Evolutionary conservation across 2,329 filamentous ascomycete genomes (phyloP).

Genomic region (Aspergillus floridensis): DNA sequence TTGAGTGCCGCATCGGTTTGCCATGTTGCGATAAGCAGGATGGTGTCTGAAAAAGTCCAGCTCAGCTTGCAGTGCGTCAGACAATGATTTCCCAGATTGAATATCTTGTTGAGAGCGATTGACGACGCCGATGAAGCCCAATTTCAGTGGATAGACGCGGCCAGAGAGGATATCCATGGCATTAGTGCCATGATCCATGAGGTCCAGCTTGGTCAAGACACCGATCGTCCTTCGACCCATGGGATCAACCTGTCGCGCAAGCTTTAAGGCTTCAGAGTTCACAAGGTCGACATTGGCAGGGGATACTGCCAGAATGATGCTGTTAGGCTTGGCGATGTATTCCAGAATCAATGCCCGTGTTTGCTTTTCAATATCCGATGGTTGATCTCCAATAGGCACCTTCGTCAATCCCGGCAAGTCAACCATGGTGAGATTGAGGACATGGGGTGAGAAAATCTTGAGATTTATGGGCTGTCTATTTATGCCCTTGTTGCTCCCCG

Average conservation of each 20-base stretch:
- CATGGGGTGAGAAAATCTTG: constrained; percentile 96
- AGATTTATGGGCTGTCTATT: constrained; percentile 96
- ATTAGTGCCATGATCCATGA: constrained; percentile 99
- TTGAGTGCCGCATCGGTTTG: constrained; percentile 86
- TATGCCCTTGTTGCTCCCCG: constrained; percentile 96
- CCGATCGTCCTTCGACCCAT: constrained; percentile 93
- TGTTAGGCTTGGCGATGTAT: constrained; percentile 98
- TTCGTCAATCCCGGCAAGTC: constrained; percentile 96
- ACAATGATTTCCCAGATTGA: constrained; percentile 89
- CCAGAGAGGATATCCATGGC: constrained; percentile 97
- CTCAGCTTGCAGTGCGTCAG: constrained; percentile 86
- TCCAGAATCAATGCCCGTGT: constrained; percentile 94
- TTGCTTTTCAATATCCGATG: constrained; percentile 97
- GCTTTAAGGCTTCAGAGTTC: constrained; percentile 95
- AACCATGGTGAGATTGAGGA: constrained; percentile 92
- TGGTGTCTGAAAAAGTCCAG: constrained; percentile 96
- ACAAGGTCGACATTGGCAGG: constrained; percentile 97
- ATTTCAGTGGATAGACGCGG: constrained; percentile 91
- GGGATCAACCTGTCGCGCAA: constrained; percentile 93
- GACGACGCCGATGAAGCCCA: constrained; percentile 96
- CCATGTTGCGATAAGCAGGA: constrained; percentile 95
- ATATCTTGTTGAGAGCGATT: constrained; percentile 99
- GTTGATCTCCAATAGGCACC: constrained; percentile 96
- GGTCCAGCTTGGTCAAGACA: constrained; percentile 91
- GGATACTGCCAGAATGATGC: constrained; percentile 93